Percentiles rank a stretch among this genome's conserved stretches.
Evolutionary conservation across 2,329 filamentous ascomycete genomes (phyloP).

Genomic region (Xylariaceae sp.): DNA sequence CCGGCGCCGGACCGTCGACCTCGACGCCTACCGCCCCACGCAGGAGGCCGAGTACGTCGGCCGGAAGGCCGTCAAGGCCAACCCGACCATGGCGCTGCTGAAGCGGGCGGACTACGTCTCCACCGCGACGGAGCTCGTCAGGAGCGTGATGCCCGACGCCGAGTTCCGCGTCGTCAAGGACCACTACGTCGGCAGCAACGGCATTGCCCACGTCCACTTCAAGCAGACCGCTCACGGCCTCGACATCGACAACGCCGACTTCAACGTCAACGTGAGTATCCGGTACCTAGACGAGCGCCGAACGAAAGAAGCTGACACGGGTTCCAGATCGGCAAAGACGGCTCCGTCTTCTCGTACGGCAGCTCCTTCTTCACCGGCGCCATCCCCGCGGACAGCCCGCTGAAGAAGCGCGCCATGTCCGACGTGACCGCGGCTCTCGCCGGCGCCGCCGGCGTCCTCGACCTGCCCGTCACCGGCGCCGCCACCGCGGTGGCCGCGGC

Average conservation of each 20-base stretch:
- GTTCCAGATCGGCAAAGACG: constrained; percentile 39
- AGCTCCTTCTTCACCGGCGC: constrained; percentile 38
- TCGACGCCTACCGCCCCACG: constrained; percentile 25
- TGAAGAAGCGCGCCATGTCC: constrained; percentile 33
- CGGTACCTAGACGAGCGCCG: not conserved
- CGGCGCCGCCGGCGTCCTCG: constrained; percentile 29
- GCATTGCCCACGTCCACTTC: constrained; percentile 50
- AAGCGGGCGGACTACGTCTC: constrained; percentile 32
- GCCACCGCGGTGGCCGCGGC: constrained; percentile 30
- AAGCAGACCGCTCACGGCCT: constrained; percentile 51
- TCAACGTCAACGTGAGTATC: constrained; percentile 51
- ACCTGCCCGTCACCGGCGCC: constrained; percentile 33
- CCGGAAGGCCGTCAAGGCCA: constrained; percentile 15
- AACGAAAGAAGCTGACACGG: constrained; percentile 6
- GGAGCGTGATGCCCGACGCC: constrained; percentile 27
- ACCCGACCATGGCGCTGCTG: constrained; percentile 17
- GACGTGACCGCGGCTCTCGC: constrained; percentile 37
- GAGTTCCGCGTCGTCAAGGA: constrained; percentile 45
- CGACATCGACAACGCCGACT: constrained; percentile 54
- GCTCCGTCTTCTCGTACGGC: constrained; percentile 50
- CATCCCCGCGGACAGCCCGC: constrained; percentile 31
- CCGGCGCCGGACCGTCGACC: constrained; percentile 25
- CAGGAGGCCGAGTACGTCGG: constrained; percentile 24
- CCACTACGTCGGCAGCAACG: constrained; percentile 46
- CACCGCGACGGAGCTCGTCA: constrained; percentile 36